Percentiles rank a stretch among this genome's conserved stretches.
These are phyloP conservation scores for thale cress (Arabidopsis thaliana) DNA, from an alignment of 345 rosid genomes.

Conservation along the genomic window TAIR10.1 NC_003075.7:17144001-17144500, in stretches of 20 bases:
- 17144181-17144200: not conserved
- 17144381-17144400: not conserved
- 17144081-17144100: not conserved
- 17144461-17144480: not conserved
- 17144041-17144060: too few relatives aligned
- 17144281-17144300: conserved; percentile 34
- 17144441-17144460: not conserved
- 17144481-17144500: too few relatives aligned
- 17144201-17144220: not conserved
- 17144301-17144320: conserved; percentile 18
- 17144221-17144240: conserved; percentile 25
- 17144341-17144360: not conserved
- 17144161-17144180: not conserved
- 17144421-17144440: not conserved
- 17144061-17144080: not conserved
- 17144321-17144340: conserved; percentile 6
- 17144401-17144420: not conserved
- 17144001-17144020: not conserved
- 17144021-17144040: not conserved
- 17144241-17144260: conserved; percentile 23
- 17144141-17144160: not conserved
- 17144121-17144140: conserved; percentile 15
- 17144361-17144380: not conserved
- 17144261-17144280: conserved; percentile 34
- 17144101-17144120: conserved; percentile 33